Conservation (phyloP, 768 basidiomycete genomes). For the Collybia mongolica region DNA sequence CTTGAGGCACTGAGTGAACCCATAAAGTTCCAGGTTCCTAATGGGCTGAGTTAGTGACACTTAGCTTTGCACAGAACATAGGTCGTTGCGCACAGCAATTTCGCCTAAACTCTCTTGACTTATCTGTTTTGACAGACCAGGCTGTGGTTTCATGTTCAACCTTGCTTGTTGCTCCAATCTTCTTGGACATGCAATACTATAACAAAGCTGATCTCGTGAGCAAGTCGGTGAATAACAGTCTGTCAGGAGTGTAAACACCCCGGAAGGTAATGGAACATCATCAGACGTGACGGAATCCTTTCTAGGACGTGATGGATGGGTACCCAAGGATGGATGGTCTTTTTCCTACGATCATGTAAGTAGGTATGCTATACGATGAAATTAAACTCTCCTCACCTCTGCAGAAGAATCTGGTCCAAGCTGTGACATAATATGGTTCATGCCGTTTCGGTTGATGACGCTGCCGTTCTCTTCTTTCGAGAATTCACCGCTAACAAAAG, state of each 20-base stretch:
- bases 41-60: slow-evolving; percentile 1
- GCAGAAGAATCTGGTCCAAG: slow-evolving; percentile 21
- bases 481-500: slow-evolving; percentile 80
- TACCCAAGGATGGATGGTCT: slow-evolving; percentile 25
- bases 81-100: slow-evolving; percentile 48
- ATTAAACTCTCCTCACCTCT: slow-evolving; percentile 16
- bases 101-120: slow-evolving; percentile 82
- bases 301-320: slow-evolving; percentile 27
- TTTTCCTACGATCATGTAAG: slow-evolving; percentile 21
- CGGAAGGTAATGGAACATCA: slow-evolving; percentile 77
- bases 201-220: slow-evolving; percentile 90
- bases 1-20: slow-evolving; percentile 95
- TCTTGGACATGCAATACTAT: slow-evolving; percentile 94
- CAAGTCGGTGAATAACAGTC: slow-evolving; percentile 99
- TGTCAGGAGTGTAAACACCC: slow-evolving; percentile 94
- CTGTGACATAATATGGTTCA: slow-evolving; percentile 9
- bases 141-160: slow-evolving; percentile 91
- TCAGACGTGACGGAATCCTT: slow-evolving; percentile 49
- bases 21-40: slow-evolving; percentile 74
- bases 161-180: slow-evolving; percentile 92
- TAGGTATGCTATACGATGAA: slow-evolving; percentile 5
- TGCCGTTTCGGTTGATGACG: slow-evolving; percentile 7
- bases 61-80: slow-evolving; percentile 12
- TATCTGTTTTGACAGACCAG: slow-evolving; percentile 82
- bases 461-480: slow-evolving; percentile 33